Base-by-base conservation (phyloP, 2,329 filamentous ascomycete genomes). In the Dactylonectria macrodidyma region DNA sequence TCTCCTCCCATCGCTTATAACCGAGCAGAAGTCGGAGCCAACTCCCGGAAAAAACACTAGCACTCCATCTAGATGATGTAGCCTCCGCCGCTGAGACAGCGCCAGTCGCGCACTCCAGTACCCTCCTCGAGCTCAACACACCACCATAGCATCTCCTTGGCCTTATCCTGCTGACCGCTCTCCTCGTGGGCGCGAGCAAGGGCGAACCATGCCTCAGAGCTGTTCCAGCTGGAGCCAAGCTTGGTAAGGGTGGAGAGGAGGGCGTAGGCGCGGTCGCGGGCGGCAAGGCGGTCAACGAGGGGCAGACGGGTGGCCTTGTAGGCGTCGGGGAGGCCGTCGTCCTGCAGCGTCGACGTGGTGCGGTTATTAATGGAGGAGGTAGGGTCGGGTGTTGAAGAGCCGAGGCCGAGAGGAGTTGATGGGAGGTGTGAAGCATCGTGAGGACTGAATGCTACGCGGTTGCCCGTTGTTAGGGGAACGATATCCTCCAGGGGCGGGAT, bases 121-220 rank as follows among this genome's bases (percentile, higher is more conserved):
- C 90, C 90, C 78, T 99, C 95, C 79, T 98, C 96, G 34, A 99
- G 85, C 81, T 98, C 95, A 12, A 99, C 93, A 75, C 95, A 97
- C 95, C 95, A 98, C 96, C 96, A 98, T 7, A 98, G 86, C 52
- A 95, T 94, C 74, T 96, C 93, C 83, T 95, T 97, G 14, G 96
- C 93, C 84, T 95, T 97, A 44, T 96, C 93, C 2, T 90, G 81
- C 83, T 97, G 93, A 0, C 92, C 93, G 65, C 93, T 93, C 78
- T 95, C 90, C 81, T 99, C 96, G 77, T 98, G 93, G 10, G 94
- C 95, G 70, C 94, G 87, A 0, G 95, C 93, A 38, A 99, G 87
- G 5, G 92, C 89, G 77, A 94, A 95, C 96, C 96, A 99, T 5
- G 95, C 96, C 78, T 98, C 96, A 0, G 93, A 91, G 78, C 92